Evolutionary conservation across 495 filamentous ascomycete species (phyloP).

Genomic region (Podospora pseudoanserina): DNA sequence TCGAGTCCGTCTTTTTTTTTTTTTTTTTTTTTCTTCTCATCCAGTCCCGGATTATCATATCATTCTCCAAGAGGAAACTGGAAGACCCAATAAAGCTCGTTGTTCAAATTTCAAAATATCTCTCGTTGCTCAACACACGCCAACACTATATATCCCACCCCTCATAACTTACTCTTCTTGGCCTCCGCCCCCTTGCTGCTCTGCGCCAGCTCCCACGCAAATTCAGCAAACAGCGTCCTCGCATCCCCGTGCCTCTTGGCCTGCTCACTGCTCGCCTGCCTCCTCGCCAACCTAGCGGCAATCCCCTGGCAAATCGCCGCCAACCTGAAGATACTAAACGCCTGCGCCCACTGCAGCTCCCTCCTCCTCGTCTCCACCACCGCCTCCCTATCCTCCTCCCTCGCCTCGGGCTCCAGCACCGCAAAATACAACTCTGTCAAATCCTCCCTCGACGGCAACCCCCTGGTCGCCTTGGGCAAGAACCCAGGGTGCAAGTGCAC

Average conservation of each 20-base stretch:
- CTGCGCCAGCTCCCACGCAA: slow-evolving; percentile 64
- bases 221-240: slow-evolving; percentile 64
- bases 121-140: background rate
- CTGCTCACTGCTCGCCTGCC: slow-evolving; percentile 86
- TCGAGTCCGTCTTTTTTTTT: no score
- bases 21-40: no score
- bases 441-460: slow-evolving; percentile 69
- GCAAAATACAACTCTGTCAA: slow-evolving; percentile 74
- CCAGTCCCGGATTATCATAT: no score
- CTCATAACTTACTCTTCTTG: slow-evolving; percentile 12
- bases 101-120: background rate
- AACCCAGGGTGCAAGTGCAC: slow-evolving; percentile 50
- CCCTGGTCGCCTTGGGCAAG: slow-evolving; percentile 57
- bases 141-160: background rate
- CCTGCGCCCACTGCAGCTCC: slow-evolving; percentile 66
- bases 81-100: background rate
- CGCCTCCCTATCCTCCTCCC: background rate
- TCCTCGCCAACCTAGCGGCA: slow-evolving; percentile 72
- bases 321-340: slow-evolving; percentile 57
- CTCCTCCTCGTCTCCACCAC: slow-evolving; percentile 43
- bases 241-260: slow-evolving; percentile 66
- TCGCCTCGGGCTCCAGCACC: slow-evolving; percentile 61
- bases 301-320: slow-evolving; percentile 93
- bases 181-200: background rate
- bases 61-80: background rate